Evolutionary conservation across 2,329 filamentous ascomycete genomes (phyloP).

Genomic region (Rhinocladiella similis): DNA sequence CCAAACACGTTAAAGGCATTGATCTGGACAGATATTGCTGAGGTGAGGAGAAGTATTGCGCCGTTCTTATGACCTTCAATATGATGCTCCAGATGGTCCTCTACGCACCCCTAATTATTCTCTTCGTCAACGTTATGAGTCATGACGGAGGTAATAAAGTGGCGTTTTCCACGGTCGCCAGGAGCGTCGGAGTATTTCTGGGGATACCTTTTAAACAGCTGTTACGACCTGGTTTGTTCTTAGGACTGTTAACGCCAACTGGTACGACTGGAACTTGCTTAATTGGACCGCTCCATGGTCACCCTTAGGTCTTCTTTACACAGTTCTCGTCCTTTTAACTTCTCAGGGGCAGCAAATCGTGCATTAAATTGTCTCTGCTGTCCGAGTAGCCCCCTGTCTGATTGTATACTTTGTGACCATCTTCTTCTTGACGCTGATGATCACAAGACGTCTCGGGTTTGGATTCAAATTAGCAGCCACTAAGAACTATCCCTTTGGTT

Average conservation of each 20-base stretch:
- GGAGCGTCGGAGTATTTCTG: conserved; percentile 79
- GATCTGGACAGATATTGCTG: conserved; percentile 76
- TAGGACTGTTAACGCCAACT: conserved; percentile 56
- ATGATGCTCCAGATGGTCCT: conserved; percentile 74
- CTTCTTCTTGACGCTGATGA: conserved; percentile 67
- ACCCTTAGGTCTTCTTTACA: conserved; percentile 80
- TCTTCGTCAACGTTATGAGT: conserved; percentile 71
- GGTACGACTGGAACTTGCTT: conserved; percentile 71
- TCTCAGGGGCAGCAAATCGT: conserved; percentile 76
- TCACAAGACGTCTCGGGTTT: conserved; percentile 66
- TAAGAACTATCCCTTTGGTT: conserved; percentile 59
- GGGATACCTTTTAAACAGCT: conserved; percentile 80
- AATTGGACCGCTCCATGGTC: conserved; percentile 70
- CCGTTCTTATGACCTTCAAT: conserved; percentile 73
- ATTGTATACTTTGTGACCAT: conserved; percentile 77
- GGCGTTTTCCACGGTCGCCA: conserved; percentile 67
- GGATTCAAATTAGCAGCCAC: conserved; percentile 69
- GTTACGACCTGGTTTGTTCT: conserved; percentile 69
- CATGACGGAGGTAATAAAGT: conserved; percentile 39
- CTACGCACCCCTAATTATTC: conserved; percentile 66
- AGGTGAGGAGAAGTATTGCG: conserved; percentile 79
- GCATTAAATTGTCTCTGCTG: conserved; percentile 77
- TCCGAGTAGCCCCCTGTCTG: conserved; percentile 77
- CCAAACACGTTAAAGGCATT: conserved; percentile 46
- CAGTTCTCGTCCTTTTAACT: conserved; percentile 81